Conservation (phyloP, 164 flowering plant genomes). For the Akebia trifoliata region DNA sequence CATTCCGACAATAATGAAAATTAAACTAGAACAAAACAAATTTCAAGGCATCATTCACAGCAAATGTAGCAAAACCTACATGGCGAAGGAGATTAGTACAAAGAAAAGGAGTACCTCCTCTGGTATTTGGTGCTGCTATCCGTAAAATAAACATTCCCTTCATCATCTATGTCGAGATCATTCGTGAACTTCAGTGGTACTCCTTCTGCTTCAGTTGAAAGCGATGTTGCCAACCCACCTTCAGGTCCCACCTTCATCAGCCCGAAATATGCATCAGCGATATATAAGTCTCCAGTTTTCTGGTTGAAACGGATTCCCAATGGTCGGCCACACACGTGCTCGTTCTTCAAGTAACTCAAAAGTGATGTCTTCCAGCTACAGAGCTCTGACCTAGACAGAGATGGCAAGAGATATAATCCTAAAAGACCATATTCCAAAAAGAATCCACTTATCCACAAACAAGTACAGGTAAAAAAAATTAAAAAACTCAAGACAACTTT, state of each 20-base stretch:
- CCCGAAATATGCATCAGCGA: constrained; percentile 97
- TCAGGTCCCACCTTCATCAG: constrained; percentile 87
- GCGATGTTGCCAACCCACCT: constrained; percentile 80
- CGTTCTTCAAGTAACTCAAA: constrained; percentile 59
- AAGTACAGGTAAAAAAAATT: no score
- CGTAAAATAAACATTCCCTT: constrained; percentile 86
- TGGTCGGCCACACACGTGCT: constrained; percentile 95
- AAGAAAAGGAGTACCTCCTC: constrained; percentile 51
- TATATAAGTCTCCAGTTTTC: constrained; percentile 82
- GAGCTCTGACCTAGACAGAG: constrained; percentile 49
- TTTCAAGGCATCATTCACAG: no score
- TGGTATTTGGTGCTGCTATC: constrained; percentile 80
- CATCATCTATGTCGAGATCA: constrained; percentile 84
- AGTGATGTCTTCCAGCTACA: constrained; percentile 71
- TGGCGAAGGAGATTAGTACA: neutral
- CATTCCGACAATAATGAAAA: no score
- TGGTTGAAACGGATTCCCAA: constrained; percentile 85
- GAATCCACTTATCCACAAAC: neutral
- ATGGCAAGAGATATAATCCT: neutral
- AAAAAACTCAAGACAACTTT: no score
- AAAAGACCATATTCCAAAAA: neutral
- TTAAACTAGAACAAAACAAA: neutral
- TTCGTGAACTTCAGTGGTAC: constrained; percentile 77
- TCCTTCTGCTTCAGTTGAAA: constrained; percentile 75
- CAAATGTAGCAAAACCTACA: neutral